Evolutionary conservation across 2,329 filamentous ascomycete genomes (phyloP).

Genomic region (Zasmidium angulare): DNA sequence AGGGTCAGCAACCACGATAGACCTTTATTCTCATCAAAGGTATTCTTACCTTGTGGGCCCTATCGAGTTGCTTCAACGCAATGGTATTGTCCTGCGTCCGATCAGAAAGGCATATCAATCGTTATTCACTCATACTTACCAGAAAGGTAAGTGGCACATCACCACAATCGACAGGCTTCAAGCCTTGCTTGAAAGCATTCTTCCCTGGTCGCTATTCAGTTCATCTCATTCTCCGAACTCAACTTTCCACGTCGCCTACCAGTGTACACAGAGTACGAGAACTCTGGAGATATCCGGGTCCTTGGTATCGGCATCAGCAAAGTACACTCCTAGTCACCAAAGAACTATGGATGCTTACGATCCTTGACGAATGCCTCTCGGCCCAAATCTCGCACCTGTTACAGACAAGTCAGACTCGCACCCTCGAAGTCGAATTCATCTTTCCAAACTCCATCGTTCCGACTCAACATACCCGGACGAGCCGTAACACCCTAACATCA

Average conservation of each 20-base stretch:
- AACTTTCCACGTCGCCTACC: conserved; percentile 31
- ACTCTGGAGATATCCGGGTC: conserved; percentile 42
- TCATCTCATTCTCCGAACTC: background rate
- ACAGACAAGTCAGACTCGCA: too few species aligned
- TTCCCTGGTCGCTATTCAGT: background rate
- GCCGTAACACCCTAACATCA: conserved; percentile 47
- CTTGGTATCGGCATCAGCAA: conserved; percentile 19
- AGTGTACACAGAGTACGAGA: conserved; percentile 51
- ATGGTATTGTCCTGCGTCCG: conserved; percentile 51
- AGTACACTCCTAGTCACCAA: background rate
- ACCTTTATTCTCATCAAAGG: too few species aligned
- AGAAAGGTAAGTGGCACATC: conserved; percentile 50
- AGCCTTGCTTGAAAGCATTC: conserved; percentile 43
- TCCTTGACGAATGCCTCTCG: conserved; percentile 52
- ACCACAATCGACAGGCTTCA: conserved; percentile 56
- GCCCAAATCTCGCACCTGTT: conserved; percentile 50
- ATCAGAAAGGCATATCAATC: background rate
- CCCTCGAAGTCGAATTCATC: too few species aligned
- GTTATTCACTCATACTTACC: conserved; percentile 5
- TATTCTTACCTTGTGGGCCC: conserved; percentile 49
- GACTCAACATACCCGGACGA: conserved; percentile 44
- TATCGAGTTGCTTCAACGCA: conserved; percentile 54
- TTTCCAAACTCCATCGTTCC: too few species aligned
- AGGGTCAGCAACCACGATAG: background rate
- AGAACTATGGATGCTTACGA: conserved; percentile 29